These are phyloP conservation scores for Boletus sp. DNA, from an alignment of 768 basidiomycete species.

Conservation along the genomic window DNA sequence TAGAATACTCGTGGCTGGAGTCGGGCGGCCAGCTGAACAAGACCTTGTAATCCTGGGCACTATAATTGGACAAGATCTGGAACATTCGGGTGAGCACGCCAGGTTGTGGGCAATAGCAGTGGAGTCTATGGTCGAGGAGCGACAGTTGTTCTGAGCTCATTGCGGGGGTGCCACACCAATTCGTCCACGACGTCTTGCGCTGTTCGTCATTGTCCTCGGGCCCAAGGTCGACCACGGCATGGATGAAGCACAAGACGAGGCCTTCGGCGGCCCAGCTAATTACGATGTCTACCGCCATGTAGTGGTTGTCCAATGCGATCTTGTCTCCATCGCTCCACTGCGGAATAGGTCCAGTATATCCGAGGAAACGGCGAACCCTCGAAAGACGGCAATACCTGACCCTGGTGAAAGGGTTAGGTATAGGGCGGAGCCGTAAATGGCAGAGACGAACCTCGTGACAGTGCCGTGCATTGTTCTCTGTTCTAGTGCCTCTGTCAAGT, in stretches of 20 bases:
- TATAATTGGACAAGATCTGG: conserved; percentile 66
- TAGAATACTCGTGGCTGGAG: conserved; percentile 38
- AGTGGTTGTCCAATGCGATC: conserved; percentile 65
- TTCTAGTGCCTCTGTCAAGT: conserved; percentile 72
- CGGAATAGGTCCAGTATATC: conserved; percentile 53
- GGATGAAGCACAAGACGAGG: conserved; percentile 85
- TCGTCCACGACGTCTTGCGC: conserved; percentile 75
- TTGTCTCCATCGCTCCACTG: conserved; percentile 68
- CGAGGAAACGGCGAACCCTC: conserved; percentile 69
- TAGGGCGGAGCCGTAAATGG: conserved; percentile 13
- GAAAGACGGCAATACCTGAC: conserved; percentile 80
- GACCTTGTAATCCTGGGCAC: conserved; percentile 48
- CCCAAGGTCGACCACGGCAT: conserved; percentile 73
- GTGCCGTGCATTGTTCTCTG: conserved; percentile 78
- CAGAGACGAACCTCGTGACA: conserved; percentile 61
- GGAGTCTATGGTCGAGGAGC: conserved; percentile 57
- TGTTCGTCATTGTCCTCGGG: conserved; percentile 72
- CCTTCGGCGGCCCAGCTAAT: conserved; percentile 88
- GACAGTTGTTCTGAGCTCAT: conserved; percentile 59
- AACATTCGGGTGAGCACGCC: conserved; percentile 63
- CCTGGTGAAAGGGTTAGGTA: conserved; percentile 39
- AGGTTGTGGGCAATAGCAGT: conserved; percentile 51
- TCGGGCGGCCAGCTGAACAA: conserved; percentile 81
- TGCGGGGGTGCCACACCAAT: conserved; percentile 82
- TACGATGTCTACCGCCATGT: conserved; percentile 86